Evolutionary conservation across 202 grass and related monocot genomes (phyloP).

Genomic region (Saccharum hybrid): DNA sequence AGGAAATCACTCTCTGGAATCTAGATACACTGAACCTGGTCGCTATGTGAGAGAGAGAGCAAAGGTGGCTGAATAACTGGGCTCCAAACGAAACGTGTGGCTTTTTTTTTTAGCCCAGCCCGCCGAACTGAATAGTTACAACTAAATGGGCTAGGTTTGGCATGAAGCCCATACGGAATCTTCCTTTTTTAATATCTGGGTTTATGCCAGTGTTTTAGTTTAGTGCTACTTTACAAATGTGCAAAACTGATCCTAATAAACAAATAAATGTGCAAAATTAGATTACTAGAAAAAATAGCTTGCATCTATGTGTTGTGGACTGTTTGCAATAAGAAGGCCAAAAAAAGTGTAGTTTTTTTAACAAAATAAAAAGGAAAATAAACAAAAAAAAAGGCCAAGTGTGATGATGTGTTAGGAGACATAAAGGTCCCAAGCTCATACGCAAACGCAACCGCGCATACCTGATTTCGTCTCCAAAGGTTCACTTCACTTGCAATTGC

Average conservation of each 20-base stretch:
- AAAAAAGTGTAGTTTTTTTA: not conserved
- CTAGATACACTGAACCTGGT: not conserved
- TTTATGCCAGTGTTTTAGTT: not conserved
- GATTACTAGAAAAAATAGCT: too few relatives aligned
- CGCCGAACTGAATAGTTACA: not conserved
- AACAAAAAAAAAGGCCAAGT: not conserved
- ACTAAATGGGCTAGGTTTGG: not conserved
- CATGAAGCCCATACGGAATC: not conserved
- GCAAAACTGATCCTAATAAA: too few relatives aligned
- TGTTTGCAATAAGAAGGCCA: not conserved
- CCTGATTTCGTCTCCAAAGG: not conserved
- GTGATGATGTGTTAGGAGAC: not conserved
- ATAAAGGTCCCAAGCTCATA: not conserved
- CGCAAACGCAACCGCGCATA: not conserved
- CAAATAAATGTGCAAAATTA: not conserved
- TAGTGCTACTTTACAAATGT: not conserved
- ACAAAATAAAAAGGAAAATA: not conserved
- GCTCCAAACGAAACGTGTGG: not conserved
- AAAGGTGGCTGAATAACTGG: not conserved
- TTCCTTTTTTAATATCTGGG: not conserved
- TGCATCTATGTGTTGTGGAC: not conserved
- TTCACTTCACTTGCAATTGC: not conserved
- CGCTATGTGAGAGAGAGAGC: too few relatives aligned
- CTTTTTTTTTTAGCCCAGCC: not conserved
- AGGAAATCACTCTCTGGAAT: not conserved